A percentile compares a stretch with the other conserved stretches of the same genome.
phyloP scores from a whole-genome alignment of 1,284 basidiomycete genomes.

The Amylostereum areolatum region DNA sequence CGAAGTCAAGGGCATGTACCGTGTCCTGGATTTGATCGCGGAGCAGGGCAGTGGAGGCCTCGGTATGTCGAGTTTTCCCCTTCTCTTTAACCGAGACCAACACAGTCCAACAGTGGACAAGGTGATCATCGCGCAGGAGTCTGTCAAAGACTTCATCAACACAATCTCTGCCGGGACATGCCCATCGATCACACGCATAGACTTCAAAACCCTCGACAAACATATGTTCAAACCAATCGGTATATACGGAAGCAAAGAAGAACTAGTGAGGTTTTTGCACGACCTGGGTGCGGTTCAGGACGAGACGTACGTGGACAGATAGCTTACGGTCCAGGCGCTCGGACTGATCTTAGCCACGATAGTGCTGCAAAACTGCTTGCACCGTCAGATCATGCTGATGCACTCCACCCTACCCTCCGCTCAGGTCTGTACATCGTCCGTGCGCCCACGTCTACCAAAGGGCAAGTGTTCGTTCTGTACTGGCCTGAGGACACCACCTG shows the following conservation, averaged over 20 bases:
- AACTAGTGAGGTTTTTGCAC: conserved; percentile 40
- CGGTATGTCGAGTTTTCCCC: conserved; percentile 24
- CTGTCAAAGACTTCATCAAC: conserved; percentile 39
- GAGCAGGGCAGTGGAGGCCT: conserved; percentile 46
- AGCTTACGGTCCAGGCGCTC: too few species aligned
- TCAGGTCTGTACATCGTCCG: conserved; percentile 42
- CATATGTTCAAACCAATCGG: conserved; percentile 42
- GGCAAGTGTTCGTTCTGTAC: conserved; percentile 41
- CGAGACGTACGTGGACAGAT: conserved; percentile 24
- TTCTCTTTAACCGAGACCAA: not conserved
- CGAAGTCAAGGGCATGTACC: conserved; percentile 36
- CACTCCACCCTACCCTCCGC: conserved; percentile 24
- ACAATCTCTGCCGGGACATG: conserved; percentile 41
- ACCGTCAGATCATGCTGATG: not conserved
- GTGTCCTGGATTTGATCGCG: conserved; percentile 45
- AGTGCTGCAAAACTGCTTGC: conserved; percentile 6
- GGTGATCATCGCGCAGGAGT: conserved; percentile 48
- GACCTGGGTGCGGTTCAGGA: conserved; percentile 29
- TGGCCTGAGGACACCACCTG: conserved; percentile 61
- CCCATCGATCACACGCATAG: conserved; percentile 42
- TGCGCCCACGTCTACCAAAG: not conserved
- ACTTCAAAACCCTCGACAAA: conserved; percentile 43
- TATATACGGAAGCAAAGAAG: conserved; percentile 46
- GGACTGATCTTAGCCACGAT: too few species aligned
- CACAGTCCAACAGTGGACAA: conserved; percentile 41